phyloP scores from a whole-genome alignment of 169 alveolate genomes.

The Eimeria acervulina region DNA sequence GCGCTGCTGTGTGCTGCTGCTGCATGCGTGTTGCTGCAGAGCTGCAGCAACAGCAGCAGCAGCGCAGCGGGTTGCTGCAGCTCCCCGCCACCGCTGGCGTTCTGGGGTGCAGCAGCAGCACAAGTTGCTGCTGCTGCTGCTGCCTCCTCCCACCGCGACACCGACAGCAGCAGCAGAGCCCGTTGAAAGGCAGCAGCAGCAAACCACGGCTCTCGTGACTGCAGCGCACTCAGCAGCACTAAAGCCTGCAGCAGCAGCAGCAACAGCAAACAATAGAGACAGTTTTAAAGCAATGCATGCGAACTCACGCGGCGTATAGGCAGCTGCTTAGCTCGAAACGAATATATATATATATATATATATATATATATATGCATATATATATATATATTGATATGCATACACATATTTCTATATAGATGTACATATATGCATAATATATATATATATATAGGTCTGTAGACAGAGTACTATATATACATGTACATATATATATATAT shows the following conservation, averaged over 20 bases:
- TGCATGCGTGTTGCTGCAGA: conserved; percentile 15
- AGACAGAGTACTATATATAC: too few relatives aligned
- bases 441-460: too few relatives aligned
- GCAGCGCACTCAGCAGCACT: background rate
- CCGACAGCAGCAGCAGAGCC: conserved; percentile 47
- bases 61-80: conserved; percentile 44
- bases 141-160: conserved; percentile 40
- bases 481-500: too few relatives aligned
- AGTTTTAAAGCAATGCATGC: too few relatives aligned
- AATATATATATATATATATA: too few relatives aligned
- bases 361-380: too few relatives aligned
- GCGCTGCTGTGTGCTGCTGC: background rate
- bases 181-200: conserved; percentile 27
- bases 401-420: too few relatives aligned
- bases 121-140: conserved; percentile 42
- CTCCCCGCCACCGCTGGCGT: background rate
- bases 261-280: background rate
- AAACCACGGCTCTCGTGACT: conserved; percentile 19
- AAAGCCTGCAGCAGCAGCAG: conserved; percentile 33
- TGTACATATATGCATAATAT: too few relatives aligned
- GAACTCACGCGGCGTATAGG: too few relatives aligned
- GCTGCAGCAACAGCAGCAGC: conserved; percentile 31
- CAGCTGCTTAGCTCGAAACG: too few relatives aligned
- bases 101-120: conserved; percentile 12
- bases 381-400: too few relatives aligned